Percentiles rank a stretch among this genome's conserved stretches.
phyloP scores from a whole-genome alignment of 2,329 filamentous ascomycete species.

The Aplosporella prunicola region DNA sequence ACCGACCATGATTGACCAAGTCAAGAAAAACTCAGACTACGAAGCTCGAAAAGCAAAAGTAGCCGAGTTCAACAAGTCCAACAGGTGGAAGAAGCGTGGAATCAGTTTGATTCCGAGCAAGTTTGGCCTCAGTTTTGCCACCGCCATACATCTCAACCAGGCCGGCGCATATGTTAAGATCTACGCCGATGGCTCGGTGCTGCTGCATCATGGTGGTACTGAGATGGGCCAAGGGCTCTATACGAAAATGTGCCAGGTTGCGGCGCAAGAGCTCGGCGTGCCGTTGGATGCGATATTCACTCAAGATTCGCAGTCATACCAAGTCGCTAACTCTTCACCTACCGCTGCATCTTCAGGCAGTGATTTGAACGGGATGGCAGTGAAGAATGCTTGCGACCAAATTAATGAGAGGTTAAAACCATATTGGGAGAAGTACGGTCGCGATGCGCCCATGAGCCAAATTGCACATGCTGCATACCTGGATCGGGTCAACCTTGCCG shows the following conservation, averaged over 20 bases:
- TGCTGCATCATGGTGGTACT: constrained; percentile 88
- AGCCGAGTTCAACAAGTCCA: constrained; percentile 65
- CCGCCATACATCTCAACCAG: constrained; percentile 88
- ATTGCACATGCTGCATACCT: constrained; percentile 87
- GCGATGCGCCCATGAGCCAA: constrained; percentile 69
- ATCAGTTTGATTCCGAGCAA: constrained; percentile 82
- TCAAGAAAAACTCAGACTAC: constrained; percentile 66
- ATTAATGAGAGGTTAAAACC: constrained; percentile 78
- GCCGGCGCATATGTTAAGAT: constrained; percentile 88
- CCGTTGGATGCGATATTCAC: constrained; percentile 77
- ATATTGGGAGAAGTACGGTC: constrained; percentile 72
- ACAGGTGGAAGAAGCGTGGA: constrained; percentile 90
- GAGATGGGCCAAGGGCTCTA: constrained; percentile 97
- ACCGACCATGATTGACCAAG: constrained; percentile 81
- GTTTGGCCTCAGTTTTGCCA: constrained; percentile 86
- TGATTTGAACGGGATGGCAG: constrained; percentile 89
- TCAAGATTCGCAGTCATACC: constrained; percentile 78
- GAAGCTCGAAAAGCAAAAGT: constrained; percentile 57
- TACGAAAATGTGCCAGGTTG: constrained; percentile 93
- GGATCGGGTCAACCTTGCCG: constrained; percentile 86
- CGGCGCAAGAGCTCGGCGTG: constrained; percentile 78
- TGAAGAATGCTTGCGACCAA: constrained; percentile 82
- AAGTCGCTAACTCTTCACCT: constrained; percentile 78
- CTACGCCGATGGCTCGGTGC: constrained; percentile 84
- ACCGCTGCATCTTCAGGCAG: constrained; percentile 90